Percentiles rank a stretch among this genome's conserved stretches.
phyloP scores from a whole-genome alignment of 2,329 filamentous ascomycete genomes.

The Ilyonectria sp. region DNA sequence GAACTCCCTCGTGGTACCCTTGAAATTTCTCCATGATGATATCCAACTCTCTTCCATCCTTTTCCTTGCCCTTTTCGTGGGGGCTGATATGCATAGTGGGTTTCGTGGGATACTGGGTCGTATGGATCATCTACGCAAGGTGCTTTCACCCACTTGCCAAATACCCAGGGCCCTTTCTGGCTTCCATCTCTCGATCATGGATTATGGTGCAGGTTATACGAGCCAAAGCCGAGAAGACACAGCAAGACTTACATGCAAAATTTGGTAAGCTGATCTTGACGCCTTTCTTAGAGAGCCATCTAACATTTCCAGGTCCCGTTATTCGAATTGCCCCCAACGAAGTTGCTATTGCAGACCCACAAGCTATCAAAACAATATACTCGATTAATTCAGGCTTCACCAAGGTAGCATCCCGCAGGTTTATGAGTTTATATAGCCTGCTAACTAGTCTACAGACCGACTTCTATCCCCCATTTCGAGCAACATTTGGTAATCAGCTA shows the following conservation, averaged over 20 bases:
- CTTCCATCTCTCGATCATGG: constrained; percentile 17
- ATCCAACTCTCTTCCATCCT: neutral
- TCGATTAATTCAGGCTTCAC: constrained; percentile 5
- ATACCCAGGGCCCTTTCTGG: constrained; percentile 17
- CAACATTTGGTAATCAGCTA: neutral
- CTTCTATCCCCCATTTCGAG: constrained; percentile 11
- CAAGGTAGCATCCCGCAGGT: neutral
- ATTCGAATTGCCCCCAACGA: constrained; percentile 1
- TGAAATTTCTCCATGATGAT: neutral
- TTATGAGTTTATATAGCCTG: neutral
- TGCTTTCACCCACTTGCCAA: constrained; percentile 15
- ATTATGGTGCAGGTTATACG: neutral
- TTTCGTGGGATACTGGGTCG: constrained; percentile 1
- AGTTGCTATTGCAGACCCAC: constrained; percentile 13
- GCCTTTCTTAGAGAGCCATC: neutral
- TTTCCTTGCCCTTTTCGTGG: too few species aligned
- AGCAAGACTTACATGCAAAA: constrained; percentile 3
- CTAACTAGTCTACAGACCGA: constrained; percentile 1
- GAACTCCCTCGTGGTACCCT: neutral
- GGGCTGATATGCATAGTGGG: neutral
- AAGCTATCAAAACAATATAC: constrained; percentile 19
- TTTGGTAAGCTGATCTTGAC: neutral
- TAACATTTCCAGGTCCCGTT: neutral
- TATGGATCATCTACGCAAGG: constrained; percentile 19
- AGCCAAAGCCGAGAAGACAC: constrained; percentile 3